Evolutionary conservation across 1,284 basidiomycete species (phyloP), one percentile per base, ranked within the genome.

Genomic region (Marasmius oreades): DNA sequence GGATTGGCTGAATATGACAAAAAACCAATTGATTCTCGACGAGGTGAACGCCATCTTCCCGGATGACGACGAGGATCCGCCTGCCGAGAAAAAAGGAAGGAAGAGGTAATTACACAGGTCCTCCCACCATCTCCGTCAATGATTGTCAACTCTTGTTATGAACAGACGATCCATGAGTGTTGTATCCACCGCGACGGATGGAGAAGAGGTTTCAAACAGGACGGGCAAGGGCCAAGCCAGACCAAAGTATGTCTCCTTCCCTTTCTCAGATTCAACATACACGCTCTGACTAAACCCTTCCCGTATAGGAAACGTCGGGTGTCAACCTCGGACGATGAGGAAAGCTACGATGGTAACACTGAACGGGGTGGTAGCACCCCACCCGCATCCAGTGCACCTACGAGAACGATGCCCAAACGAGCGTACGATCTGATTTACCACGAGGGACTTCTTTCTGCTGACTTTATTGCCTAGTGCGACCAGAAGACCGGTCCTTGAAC

Each of bases 1-100:
- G 46, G 85, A 90, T 34, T 84, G 81, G 57, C 71, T 85, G 55
- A 75, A 86, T 39, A 67, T 81, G 11, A 20, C 80, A 85, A 55
- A 72, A 81, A 39, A 75, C 88, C 33, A 76, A 82, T 43, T 77
- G 79, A 0, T 63, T 88, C n/a, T 89, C 62, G 76, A 79, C 47
- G 86, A 86, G 64, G 64, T 90, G 65, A 88, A 90, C 60, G 79
- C 82, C 16, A 74, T 83, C 20, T 73, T 82, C 46, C 77, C 80
- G 7, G 84, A 84, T 8, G 80, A 76, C 2, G 83, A 87, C 37
- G 78, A 79, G 24, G 63, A 70, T 5, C 28, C n/a, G n/a, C n/a
- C 58, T 62, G 34, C 65, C 68, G 14, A 68, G 42, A 79, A 69
- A 61, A 79, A 75, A 60, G 73, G 76, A 2, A 70, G 67, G 61